Evolutionary conservation across 345 rosid genomes (phyloP), one percentile per base, ranked within the genome.

Genomic region (Gossypium raimondii): DNA sequence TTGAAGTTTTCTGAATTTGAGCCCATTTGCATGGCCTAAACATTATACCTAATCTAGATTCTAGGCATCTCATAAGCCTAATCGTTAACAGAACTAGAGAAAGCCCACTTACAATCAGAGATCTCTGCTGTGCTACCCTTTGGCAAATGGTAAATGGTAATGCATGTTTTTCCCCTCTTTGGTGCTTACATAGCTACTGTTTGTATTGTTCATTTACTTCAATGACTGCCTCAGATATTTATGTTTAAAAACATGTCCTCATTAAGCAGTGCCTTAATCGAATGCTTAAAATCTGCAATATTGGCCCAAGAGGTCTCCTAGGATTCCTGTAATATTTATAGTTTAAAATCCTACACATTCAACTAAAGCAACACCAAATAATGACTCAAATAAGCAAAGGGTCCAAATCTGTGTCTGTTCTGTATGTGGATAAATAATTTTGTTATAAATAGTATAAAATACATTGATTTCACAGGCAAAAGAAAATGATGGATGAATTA

Each of bases 391-490:
- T 8, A 50, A 14, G 56, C 24, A 50, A 9, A 50, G 27, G 72
- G 14, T 70, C 61, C 47, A 70, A 70, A 51, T 29, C 43, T 2
- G 7, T 22, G 24, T 17, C 60, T 51, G 17, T 69, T 27, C 47
- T 51, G 16, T n/a, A 9, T 69, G 60, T 27, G 45, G 73, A 29
- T 70, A 17, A 51, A 20, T 27, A 51, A 17, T 25, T 29, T 51
- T 27, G 3, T 55, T 58, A 58, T 58, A 68, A 50, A 16, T 50
- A 69, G 73, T 25, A 68, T 68, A 68, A 53, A 59, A 59, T 2
- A 55, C 12, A 29, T 52, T 51, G 62, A 71, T 53, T 55, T 38
- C 74, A 71, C n/a, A n/a, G 34, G 51, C 63, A 67, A 55, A 38
- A 70, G 27, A 48, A 71, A 18, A 55, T 34, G 50, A 71, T 29